Conservation (phyloP, 495 filamentous ascomycete species). For the Penicillium cataractarum region DNA sequence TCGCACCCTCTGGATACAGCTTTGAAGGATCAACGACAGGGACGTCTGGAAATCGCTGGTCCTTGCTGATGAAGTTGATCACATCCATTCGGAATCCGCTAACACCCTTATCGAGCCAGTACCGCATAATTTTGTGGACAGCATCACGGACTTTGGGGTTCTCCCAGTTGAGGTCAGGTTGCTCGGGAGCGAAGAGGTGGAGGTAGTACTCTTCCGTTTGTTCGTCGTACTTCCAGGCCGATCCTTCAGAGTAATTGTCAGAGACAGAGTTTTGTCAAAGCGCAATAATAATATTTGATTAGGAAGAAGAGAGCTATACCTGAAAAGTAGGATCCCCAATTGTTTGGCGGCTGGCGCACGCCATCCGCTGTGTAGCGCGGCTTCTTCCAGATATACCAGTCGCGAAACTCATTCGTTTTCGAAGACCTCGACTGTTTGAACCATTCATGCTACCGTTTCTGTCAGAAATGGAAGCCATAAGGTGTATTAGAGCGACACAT, state of each 20-base stretch:
- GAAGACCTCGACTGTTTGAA: conserved; percentile 57
- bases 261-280: no score
- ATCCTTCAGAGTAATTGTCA: no score
- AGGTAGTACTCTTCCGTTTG: conserved; percentile 65
- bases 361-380: conserved; percentile 49
- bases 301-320: no score
- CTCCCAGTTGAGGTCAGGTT: conserved; percentile 77
- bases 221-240: conserved; percentile 65
- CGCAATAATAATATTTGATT: no score
- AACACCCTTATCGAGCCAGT: conserved; percentile 65
- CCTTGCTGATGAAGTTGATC: conserved; percentile 66
- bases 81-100: conserved; percentile 66
- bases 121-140: conserved; percentile 63
- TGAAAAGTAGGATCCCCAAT: conserved; percentile 56
- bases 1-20: background rate
- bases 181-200: conserved; percentile 60
- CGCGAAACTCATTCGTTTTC: conserved; percentile 45
- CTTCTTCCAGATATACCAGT: conserved; percentile 69
- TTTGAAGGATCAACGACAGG: conserved; percentile 49
- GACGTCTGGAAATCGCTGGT: conserved; percentile 57
- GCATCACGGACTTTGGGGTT: conserved; percentile 57
- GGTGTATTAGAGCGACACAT: no score
- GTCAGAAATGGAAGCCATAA: no score
- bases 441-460: conserved; percentile 30
- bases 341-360: conserved; percentile 59